Base-by-base conservation (phyloP, 306 rosid genomes). In the Albizia julibrissin region DNA sequence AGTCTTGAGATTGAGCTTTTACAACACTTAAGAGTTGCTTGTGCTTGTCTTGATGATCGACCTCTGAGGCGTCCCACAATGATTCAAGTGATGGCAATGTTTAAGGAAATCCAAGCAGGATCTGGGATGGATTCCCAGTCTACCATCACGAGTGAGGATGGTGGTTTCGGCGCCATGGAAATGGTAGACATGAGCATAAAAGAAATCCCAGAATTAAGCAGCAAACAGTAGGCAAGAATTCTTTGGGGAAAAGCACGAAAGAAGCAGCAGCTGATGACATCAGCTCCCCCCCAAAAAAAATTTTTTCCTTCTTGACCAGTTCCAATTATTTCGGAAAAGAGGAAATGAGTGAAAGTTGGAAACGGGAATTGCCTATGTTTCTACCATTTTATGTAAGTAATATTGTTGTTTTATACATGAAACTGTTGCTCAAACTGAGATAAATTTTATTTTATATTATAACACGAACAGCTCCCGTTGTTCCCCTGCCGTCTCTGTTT, bases 61-160 rank as follows among this genome's bases (percentile, higher is more conserved):
- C 87, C 75, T 0, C 81, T 78, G 88, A 77, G 86, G 79, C 93
- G 95, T 3, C 95, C 95, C 3, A 89, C 93, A 0, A 91, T 91
- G 90, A 89, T 91, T 81, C 83, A 91, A 69, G 95, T 91, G 61
- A 88, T 89, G 90, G 86, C 89, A n/a, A 82, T 77, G 91, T 91
- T 91, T 50, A 91, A 91, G 88, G 95, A 86, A 82, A 91, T 91
- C 72, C 93, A 91, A 82, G 90, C 93, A 0, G 95, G 93, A 6
- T 88, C 88, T 3, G 95, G 93, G 21, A 84, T 91, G 39, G 94
- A 91, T 37, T 87, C 92, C 13, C 89, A 86, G 21, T 87, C 92
- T 33, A 86, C 90, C 22, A 88, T 88, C 49, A 87, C 81, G 75
- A 58, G 87, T 0, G 89, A 86, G 1, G 90, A 82, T 18, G 84